These are phyloP conservation scores for Sugiyamaella neomexicana DNA, from an alignment of 1,139 yeast genomes.

Conservation along the genomic window DNA sequence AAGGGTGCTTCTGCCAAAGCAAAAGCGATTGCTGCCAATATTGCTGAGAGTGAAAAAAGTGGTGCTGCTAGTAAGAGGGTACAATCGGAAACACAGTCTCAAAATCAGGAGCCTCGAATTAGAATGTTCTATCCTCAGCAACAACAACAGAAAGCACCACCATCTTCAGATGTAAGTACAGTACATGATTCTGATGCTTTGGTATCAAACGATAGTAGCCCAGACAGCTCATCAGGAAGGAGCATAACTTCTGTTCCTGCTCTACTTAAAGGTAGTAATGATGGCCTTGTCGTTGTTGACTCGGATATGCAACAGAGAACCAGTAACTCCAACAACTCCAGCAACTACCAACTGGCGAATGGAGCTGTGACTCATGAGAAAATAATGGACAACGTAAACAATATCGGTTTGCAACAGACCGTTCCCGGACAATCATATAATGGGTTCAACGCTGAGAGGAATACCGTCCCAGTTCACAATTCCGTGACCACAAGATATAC, in stretches of 20 bases:
- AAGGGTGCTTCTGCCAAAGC: constrained; percentile 1
- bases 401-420: neutral
- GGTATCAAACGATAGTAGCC: constrained; percentile 13
- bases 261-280: neutral
- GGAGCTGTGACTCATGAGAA: neutral
- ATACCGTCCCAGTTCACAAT: neutral
- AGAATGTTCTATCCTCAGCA: constrained; percentile 8
- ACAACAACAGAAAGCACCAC: neutral
- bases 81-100: neutral
- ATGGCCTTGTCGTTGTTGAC: neutral
- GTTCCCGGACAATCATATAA: neutral
- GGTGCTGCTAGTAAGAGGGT: neutral
- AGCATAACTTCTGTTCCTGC: constrained; percentile 8
- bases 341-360: constrained; percentile 8
- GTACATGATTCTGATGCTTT: constrained; percentile 7
- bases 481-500: constrained; percentile 8
- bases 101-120: neutral
- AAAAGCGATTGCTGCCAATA: neutral
- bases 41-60: neutral
- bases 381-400: neutral
- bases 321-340: too few species aligned
- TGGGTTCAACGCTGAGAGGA: neutral
- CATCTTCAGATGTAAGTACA: neutral
- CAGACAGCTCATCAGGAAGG: constrained; percentile 9
- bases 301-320: constrained; percentile 7